phyloP scores from a whole-genome alignment of 495 filamentous ascomycete genomes.

The Rhypophila decipiens region DNA sequence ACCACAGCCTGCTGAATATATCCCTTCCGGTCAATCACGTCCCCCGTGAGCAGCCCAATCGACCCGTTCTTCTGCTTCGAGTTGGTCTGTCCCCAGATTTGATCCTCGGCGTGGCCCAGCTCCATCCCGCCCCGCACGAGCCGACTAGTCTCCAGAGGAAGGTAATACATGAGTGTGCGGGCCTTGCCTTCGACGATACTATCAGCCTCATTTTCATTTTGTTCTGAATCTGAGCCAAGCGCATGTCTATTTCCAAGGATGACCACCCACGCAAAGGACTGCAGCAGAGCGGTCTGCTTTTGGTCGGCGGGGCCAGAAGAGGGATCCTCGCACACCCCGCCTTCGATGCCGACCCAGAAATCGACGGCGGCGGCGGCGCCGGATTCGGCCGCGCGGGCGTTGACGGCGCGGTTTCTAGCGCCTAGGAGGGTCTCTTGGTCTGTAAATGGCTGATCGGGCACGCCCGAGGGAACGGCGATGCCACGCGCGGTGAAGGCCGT shows the following conservation, averaged over 20 bases:
- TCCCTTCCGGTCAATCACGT: constrained; percentile 10
- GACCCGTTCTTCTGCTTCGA: constrained; percentile 19
- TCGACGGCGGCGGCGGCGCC: constrained; percentile 16
- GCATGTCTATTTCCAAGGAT: constrained; percentile 8
- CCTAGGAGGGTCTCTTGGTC: constrained; percentile 19
- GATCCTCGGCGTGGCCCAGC: constrained; percentile 17
- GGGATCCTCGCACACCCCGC: constrained; percentile 15
- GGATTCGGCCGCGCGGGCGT: constrained; percentile 11
- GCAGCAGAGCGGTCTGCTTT: not conserved
- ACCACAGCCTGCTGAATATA: constrained; percentile 21
- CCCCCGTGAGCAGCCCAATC: constrained; percentile 20
- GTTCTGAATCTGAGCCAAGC: too few relatives aligned
- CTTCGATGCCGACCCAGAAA: constrained; percentile 25
- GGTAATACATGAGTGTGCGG: constrained; percentile 22
- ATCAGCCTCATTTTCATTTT: not conserved
- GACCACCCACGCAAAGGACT: constrained; percentile 26
- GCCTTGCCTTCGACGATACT: constrained; percentile 24
- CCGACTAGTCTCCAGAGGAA: constrained; percentile 12
- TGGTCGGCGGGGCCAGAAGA: not conserved
- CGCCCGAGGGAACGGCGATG: constrained; percentile 21
- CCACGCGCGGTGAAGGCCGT: constrained; percentile 19
- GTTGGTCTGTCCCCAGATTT: constrained; percentile 14
- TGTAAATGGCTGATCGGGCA: constrained; percentile 22
- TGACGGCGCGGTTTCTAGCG: constrained; percentile 18
- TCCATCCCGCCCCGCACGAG: constrained; percentile 17